Evolutionary conservation across 768 basidiomycete genomes (phyloP), one percentile per base, ranked within the genome.

Genomic region (Boletellus emodensis): DNA sequence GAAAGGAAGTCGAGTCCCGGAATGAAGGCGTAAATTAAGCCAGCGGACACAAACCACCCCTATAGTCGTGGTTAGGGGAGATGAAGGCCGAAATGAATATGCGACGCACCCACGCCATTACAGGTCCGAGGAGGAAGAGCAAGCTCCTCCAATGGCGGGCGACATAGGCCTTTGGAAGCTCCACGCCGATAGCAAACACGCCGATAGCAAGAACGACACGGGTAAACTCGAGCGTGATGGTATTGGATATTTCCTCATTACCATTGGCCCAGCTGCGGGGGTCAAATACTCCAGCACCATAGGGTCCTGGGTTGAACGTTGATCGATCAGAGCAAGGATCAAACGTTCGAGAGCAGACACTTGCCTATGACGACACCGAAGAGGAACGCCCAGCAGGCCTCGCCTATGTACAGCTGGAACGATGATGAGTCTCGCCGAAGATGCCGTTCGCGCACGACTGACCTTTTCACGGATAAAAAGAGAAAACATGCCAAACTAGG

Each of bases 181-280:
- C 96, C 20, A 98, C 96, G 14, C 96, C 96, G 47, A 99, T 91
- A 8, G 95, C 95, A 66, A 99, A 99, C 0, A 99, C 95, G 17
- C 93, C 93, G 47, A 98, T 88, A 14, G 95, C 96, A 30, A 99
- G 82, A 40, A 98, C 88, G 49, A 98, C 84, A 14, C 96, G 80
- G 9, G 91, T 94, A 49, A 83, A 62, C 69, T 99, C 96, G 51
- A 99, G 78, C 1, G 92, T 94, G 52, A 99, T 89, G 20, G 73
- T 71, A 69, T 97, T 90, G 11, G 77, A 72, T 2, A 62, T 60
- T 30, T 77, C 72, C 4, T 74, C 73, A 45, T 73, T 57, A 5
- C 71, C 72, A 17, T 68, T 68, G 1, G 79, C 83, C 91, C 92
- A 95, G 9, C 76, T 72, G 40, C 84, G 79, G 14, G 94, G 93